Evolutionary conservation across 2,329 filamentous ascomycete species (phyloP), one percentile per base, ranked within the genome.

Genomic region (Xylaria sp.): DNA sequence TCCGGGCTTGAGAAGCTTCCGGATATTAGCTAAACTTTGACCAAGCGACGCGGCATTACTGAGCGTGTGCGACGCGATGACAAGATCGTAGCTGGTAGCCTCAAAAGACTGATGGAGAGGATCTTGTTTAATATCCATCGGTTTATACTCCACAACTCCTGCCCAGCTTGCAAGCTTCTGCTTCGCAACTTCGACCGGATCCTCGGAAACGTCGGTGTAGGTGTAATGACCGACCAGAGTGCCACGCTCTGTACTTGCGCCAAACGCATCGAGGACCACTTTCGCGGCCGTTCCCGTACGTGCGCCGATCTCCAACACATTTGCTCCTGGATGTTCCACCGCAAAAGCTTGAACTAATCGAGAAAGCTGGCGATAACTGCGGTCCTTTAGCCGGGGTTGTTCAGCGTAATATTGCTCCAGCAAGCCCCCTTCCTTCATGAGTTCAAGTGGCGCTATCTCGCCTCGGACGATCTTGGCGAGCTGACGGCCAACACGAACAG

Each of bases 51-150:
- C 23, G 8, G 60, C 46, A 10, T 50, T 23, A 25, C 54, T 34
- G 63, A 41, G 54, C 31, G 69, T 54, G 20, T 51, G 13, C 8
- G 57, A 56, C 5, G 57, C 64, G 0, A 72, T 51, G 9, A 72
- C 61, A 1, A 72, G 37, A 39, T 72, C 71, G 46, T 67, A 70
- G 34, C 31, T 61, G 15, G 48, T 55, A 3, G 8, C 18, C 3
- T 25, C 44, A 8, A 72, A 66, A 7, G 28, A 41, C 18, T 70
- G 68, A 15, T 60, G 37, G 6, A 23, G 20, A 4, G 60, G 65
- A 18, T 70, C 65, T 18, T 23, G 10, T 9, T 66, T 60, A n/a
- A 72, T 65, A 51, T 72, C 63, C 0, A 72, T 52, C 7, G 39
- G 52, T 31, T 52, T 44, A 20, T 66, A 72, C n/a, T 61, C 57